Conservation (phyloP, 169 alveolate genomes). For the Plasmodium malariae region DNA sequence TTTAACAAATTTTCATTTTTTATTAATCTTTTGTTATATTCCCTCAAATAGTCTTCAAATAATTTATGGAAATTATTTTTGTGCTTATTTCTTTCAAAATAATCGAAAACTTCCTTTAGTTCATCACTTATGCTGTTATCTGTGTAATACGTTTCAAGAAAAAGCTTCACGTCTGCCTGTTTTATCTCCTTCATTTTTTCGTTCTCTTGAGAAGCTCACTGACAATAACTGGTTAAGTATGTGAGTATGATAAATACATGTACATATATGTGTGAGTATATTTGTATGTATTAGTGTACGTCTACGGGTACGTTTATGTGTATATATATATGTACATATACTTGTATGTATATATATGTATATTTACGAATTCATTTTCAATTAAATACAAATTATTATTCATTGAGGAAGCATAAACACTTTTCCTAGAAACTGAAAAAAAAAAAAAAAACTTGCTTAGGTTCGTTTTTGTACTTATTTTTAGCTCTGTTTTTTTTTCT, state of each 20-base stretch:
- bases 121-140: slow-evolving; percentile 70
- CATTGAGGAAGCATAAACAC: background rate
- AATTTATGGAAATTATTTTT: slow-evolving; percentile 59
- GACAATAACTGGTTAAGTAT: background rate
- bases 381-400: too few species aligned
- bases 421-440: background rate
- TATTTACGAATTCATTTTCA: background rate
- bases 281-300: background rate
- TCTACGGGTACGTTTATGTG: background rate
- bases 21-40: slow-evolving; percentile 47
- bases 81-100: slow-evolving; percentile 58
- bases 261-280: background rate
- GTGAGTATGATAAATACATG: background rate
- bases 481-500: background rate
- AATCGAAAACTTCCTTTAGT: slow-evolving; percentile 57
- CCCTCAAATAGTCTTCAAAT: slow-evolving; percentile 74
- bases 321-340: slow-evolving; percentile 3
- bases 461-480: too few species aligned
- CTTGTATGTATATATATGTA: background rate
- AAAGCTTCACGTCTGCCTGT: slow-evolving; percentile 69
- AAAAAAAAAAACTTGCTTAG: too few species aligned
- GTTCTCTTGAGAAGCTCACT: background rate
- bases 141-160: slow-evolving; percentile 67
- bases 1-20: slow-evolving; percentile 49
- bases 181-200: slow-evolving; percentile 72